phyloP scores from a whole-genome alignment of 352 stramenopile genomes.

The Phytophthora sp. region DNA sequence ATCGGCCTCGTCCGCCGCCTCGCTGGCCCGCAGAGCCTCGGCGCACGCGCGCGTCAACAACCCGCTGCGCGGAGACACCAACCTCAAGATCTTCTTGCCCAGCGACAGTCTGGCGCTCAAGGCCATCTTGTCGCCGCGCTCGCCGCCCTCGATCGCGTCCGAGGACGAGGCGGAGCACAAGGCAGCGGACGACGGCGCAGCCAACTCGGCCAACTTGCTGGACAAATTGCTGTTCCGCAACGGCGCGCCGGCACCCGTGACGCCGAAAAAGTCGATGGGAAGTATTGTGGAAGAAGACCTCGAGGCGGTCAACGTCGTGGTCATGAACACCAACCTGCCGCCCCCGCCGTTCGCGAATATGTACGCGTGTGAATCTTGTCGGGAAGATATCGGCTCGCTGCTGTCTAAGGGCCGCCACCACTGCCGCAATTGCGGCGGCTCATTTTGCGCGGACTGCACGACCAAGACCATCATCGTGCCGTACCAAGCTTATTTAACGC shows the following conservation, averaged over 20 bases:
- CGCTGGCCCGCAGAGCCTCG: conserved; percentile 11
- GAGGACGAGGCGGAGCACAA: background rate
- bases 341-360: conserved; percentile 80
- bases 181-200: background rate
- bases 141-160: background rate
- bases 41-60: conserved; percentile 11
- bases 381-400: conserved; percentile 75
- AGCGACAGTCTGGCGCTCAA: conserved; percentile 61
- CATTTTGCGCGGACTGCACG: conserved; percentile 73
- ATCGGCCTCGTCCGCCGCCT: conserved; percentile 6
- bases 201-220: conserved; percentile 29
- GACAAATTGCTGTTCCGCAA: conserved; percentile 51
- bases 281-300: conserved; percentile 59
- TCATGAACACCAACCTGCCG: conserved; percentile 59
- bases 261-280: conserved; percentile 35
- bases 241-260: background rate
- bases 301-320: conserved; percentile 45
- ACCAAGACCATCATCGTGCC: conserved; percentile 60
- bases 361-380: conserved; percentile 76
- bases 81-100: conserved; percentile 60
- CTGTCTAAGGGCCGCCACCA: conserved; percentile 76
- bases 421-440: conserved; percentile 82
- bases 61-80: conserved; percentile 32
- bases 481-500: conserved; percentile 61
- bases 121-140: conserved; percentile 57